These are phyloP conservation scores for Pichia heedii DNA, from an alignment of 805 yeast genomes.

Conservation along the genomic window DNA sequence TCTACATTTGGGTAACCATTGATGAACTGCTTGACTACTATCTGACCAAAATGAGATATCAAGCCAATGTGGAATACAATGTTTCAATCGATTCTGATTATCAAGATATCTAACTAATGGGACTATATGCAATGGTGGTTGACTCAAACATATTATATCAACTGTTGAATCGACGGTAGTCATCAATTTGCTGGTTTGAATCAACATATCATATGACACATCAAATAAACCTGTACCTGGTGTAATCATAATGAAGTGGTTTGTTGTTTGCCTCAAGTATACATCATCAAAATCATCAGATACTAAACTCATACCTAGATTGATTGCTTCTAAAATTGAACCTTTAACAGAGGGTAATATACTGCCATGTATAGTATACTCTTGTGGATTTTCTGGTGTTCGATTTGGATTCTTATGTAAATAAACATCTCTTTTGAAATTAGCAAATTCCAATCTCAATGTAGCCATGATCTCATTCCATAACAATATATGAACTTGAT, in stretches of 20 bases:
- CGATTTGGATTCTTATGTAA: constrained; percentile 31
- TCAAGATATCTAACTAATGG: constrained; percentile 76
- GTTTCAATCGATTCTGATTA: constrained; percentile 39
- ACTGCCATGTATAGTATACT: constrained; percentile 44
- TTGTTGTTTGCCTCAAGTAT: constrained; percentile 82
- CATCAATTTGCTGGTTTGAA: constrained; percentile 67
- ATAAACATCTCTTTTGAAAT: constrained; percentile 67
- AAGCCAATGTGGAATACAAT: constrained; percentile 91
- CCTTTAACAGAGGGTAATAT: constrained; percentile 85
- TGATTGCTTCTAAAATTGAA: constrained; percentile 78
- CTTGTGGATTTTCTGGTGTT: constrained; percentile 26
- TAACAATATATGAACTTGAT: constrained; percentile 77
- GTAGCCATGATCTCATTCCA: constrained; percentile 93
- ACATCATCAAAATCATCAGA: constrained; percentile 74
- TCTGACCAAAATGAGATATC: constrained; percentile 88
- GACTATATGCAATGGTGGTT: constrained; percentile 86
- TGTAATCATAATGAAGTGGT: constrained; percentile 78
- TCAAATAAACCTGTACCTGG: constrained; percentile 94
- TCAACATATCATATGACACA: constrained; percentile 70
- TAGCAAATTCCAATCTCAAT: constrained; percentile 73
- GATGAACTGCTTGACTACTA: constrained; percentile 34
- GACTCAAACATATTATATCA: constrained; percentile 80
- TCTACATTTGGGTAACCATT: constrained; percentile 92
- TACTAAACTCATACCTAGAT: constrained; percentile 69
- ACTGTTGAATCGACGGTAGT: constrained; percentile 75